Conservation (phyloP, 2,329 filamentous ascomycete genomes). For the Byssochlamys sp. region DNA sequence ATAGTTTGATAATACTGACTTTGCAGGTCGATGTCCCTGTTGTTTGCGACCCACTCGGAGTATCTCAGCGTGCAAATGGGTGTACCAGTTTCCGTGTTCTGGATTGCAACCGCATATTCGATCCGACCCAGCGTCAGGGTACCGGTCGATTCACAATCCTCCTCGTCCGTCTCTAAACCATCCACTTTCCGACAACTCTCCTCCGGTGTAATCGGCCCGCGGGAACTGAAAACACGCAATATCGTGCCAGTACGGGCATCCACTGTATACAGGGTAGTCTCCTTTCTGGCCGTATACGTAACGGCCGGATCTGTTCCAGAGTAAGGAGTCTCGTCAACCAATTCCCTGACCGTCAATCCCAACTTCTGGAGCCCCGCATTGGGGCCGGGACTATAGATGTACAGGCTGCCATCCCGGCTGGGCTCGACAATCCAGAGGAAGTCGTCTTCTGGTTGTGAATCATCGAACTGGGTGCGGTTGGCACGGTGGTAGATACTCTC, state of each 20-base stretch:
- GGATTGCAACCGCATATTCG: constrained; percentile 82
- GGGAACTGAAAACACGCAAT: constrained; percentile 71
- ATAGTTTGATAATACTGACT: constrained; percentile 70
- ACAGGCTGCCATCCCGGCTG: constrained; percentile 73
- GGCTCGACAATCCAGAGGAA: constrained; percentile 95
- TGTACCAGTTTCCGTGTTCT: constrained; percentile 61
- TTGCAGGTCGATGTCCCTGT: constrained; percentile 75
- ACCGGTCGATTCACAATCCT: constrained; percentile 69
- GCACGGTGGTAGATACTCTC: constrained; percentile 73
- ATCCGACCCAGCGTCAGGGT: constrained; percentile 76
- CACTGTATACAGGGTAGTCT: constrained; percentile 77
- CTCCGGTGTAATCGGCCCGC: constrained; percentile 59
- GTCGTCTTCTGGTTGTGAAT: constrained; percentile 59
- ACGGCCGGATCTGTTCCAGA: constrained; percentile 65
- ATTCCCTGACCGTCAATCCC: constrained; percentile 54
- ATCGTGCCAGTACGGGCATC: constrained; percentile 77
- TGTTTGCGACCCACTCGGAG: constrained; percentile 90
- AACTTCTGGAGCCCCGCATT: constrained; percentile 39
- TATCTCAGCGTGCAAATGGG: constrained; percentile 83
- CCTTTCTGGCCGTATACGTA: constrained; percentile 84
- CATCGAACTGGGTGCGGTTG: constrained; percentile 54
- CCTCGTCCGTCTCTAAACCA: constrained; percentile 49
- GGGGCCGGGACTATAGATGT: constrained; percentile 66
- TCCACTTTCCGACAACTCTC: constrained; percentile 67
- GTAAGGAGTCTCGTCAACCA: constrained; percentile 78